Conservation (phyloP, 768 basidiomycete species). For the Mycena leptocephala region DNA sequence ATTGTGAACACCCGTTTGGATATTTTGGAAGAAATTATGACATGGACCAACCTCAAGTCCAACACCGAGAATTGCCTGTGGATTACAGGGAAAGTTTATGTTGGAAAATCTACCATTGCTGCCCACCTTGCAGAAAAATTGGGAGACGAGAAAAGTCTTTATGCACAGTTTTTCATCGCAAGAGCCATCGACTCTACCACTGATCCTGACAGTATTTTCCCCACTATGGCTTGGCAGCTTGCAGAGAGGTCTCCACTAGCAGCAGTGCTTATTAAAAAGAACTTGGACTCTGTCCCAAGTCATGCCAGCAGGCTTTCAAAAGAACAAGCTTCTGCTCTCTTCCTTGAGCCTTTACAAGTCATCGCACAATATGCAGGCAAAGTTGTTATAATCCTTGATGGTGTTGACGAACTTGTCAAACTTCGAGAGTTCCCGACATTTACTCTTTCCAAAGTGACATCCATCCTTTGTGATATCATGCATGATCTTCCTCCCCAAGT, state of each 20-base stretch:
- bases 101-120: background rate
- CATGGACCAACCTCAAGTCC: background rate
- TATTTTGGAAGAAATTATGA: background rate
- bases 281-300: background rate
- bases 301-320: background rate
- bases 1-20: background rate
- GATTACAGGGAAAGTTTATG: background rate
- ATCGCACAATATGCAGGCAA: background rate
- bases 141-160: background rate
- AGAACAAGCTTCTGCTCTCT: background rate
- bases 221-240: background rate
- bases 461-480: background rate
- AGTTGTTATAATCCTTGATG: background rate
- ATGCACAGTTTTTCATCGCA: background rate
- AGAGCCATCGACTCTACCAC: background rate
- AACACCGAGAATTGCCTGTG: background rate
- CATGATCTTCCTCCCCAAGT: background rate
- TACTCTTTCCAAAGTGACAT: background rate
- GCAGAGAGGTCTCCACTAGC: background rate
- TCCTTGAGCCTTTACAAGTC: background rate
- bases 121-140: background rate
- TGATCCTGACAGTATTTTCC: background rate
- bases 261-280: background rate
- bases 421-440: background rate
- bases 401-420: background rate